Base-by-base conservation (phyloP, 495 filamentous ascomycete genomes). In the Podospora fimiseda region DNA sequence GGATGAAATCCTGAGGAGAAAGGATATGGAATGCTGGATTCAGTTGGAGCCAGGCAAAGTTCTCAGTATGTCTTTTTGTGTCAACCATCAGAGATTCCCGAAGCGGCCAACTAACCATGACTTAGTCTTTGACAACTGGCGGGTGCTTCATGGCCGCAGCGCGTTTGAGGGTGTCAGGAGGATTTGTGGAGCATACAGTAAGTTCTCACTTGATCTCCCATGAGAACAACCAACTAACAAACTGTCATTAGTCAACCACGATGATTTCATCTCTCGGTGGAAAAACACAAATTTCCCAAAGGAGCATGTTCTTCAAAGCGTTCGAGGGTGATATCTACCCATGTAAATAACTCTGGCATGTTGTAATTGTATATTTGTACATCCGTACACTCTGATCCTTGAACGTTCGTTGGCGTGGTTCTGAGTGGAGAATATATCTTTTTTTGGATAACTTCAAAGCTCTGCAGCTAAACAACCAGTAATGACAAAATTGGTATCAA, bases 51-150 rank as follows among this genome's bases (percentile, higher is more conserved):
- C 92, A 0, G 92, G 92, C 13, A 83, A 69, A 44, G 76, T 84
- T n/a, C 51, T 96, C 30, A 83, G 88, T 90, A 70, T 64, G 81
- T 70, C 14, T 22, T 18, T 7, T n/a, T 7, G 9, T 14, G 3
- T n/a, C 14, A 13, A 33, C 11, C 20, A 14, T 36, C 7, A 43
- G 21, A 33, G 13, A 16, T 20, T 9, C n/a, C n/a, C n/a, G n/a
- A n/a, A n/a, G n/a, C n/a, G n/a, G 41, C 27, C 52, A 16, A 24
- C 56, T 53, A 38, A 53, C 46, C 11, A 0, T 3, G 33, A 24
- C 2, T 11, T n/a, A 89, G 85, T 95, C 16, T 95, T 97, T 64
- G 89, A 97, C 66, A 96, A 97, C 62, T 96, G 90, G 90, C 79
- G 92, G 53, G 88, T 95, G 51, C 68, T 97, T 43, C 92, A 97